These are phyloP conservation scores for Hyaloperonospora arabidopsidis DNA, from an alignment of 352 stramenopile species.

Conservation along the genomic window DNA sequence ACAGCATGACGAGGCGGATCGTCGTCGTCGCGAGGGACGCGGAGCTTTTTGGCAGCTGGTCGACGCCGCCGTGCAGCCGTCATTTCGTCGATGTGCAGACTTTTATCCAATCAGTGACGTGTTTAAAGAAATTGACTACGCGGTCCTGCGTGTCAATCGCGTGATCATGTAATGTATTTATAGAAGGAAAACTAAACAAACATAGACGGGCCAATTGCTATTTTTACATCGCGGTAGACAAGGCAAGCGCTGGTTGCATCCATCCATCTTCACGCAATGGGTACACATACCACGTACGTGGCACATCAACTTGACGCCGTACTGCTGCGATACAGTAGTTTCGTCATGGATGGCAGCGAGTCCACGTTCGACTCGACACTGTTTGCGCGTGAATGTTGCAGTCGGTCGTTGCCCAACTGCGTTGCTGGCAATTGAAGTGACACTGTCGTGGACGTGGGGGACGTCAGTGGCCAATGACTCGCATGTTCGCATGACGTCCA, in stretches of 20 bases:
- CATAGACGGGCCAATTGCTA: no score
- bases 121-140: neutral
- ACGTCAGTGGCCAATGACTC: slow-evolving; percentile 22
- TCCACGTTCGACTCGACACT: slow-evolving; percentile 17
- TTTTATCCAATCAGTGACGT: slow-evolving; percentile 20
- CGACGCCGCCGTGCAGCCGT: slow-evolving; percentile 13
- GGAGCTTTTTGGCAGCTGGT: slow-evolving; percentile 16
- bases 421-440: slow-evolving; percentile 15
- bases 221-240: no score
- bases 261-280: neutral
- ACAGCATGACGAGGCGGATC: slow-evolving; percentile 50
- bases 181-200: no score
- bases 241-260: no score
- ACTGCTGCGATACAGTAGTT: slow-evolving; percentile 40
- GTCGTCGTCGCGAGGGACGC: slow-evolving; percentile 2
- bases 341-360: slow-evolving; percentile 58
- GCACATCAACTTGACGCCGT: slow-evolving; percentile 9
- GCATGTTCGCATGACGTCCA: slow-evolving; percentile 16
- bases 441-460: slow-evolving; percentile 13
- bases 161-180: no score
- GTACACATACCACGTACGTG: neutral
- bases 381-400: neutral
- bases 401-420: slow-evolving; percentile 10
- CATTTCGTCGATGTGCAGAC: slow-evolving; percentile 2
- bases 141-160: no score